phyloP scores from a whole-genome alignment of 768 basidiomycete species.

The Lanmaoa pseudosensibilis region DNA sequence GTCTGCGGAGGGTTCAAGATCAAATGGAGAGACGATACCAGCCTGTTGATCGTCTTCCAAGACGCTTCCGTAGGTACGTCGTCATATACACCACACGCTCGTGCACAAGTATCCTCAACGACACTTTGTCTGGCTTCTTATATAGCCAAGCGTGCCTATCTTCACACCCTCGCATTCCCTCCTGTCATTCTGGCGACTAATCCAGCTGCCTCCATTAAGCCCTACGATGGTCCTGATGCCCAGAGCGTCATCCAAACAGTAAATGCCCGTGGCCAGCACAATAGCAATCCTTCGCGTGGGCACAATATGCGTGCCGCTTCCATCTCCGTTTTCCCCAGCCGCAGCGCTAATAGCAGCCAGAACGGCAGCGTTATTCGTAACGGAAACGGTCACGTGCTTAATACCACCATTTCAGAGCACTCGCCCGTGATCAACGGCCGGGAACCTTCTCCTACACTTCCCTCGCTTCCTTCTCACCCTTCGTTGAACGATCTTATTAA shows the following conservation, averaged over 20 bases:
- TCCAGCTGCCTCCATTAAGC: constrained; percentile 64
- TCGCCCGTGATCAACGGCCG: constrained; percentile 46
- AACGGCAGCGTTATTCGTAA: constrained; percentile 32
- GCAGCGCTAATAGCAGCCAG: constrained; percentile 42
- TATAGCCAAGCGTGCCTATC: constrained; percentile 51
- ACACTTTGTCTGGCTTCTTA: neutral
- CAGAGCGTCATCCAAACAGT: constrained; percentile 81
- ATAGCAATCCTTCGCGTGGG: constrained; percentile 61
- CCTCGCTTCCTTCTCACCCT: constrained; percentile 77
- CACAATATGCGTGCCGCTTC: constrained; percentile 71
- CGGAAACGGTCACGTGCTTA: constrained; percentile 39
- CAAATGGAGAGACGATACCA: constrained; percentile 98
- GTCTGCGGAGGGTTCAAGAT: constrained; percentile 94
- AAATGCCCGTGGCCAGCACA: constrained; percentile 68
- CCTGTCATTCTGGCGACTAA: constrained; percentile 64
- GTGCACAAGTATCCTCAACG: neutral
- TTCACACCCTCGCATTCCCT: constrained; percentile 82
- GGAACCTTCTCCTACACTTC: constrained; percentile 82
- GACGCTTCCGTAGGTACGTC: constrained; percentile 87
- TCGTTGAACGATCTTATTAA: constrained; percentile 83
- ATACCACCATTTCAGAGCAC: constrained; percentile 52
- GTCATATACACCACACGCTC: constrained; percentile 3
- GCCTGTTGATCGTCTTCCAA: constrained; percentile 90
- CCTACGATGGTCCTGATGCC: constrained; percentile 95
- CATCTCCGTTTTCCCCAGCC: constrained; percentile 61